Base-by-base conservation (phyloP, 2,329 filamentous ascomycete genomes). In the Albophoma yamanashiensis region DNA sequence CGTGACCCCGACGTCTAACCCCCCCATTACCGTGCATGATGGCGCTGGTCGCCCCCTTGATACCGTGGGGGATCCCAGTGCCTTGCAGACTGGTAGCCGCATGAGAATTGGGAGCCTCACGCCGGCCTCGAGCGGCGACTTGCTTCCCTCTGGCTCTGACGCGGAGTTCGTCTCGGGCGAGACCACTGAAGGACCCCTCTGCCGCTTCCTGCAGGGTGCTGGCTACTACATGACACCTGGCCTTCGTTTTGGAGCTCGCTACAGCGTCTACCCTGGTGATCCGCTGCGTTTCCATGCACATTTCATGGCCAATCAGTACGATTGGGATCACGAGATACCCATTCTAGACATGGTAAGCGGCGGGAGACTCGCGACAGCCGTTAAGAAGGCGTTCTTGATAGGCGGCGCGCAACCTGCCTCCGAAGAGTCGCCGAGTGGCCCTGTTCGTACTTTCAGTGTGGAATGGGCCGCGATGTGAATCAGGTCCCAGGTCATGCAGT, bases 391-490 rank as follows among this genome's bases (percentile, higher is more conserved):
- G 0, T 97, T 92, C 68, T 76, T 99, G 59, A 82, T 99, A 60
- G 93, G 92, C 8, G 92, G 91, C 0, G 79, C 83, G 66, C 76
- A 82, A 59, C 68, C 73, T 55, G 65, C 67, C 20, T 71, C 69
- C 15, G 62, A 67, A 34, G 66, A 66, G 11, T 68, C 71, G 1
- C 70, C 68, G 45, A 72, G 77, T 40, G 71, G 70, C 14, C 66
- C 70, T 20, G 79, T 93, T 27, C 82, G 89, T 65, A 84, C 89
- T 0, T 96, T 96, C 69, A 92, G 89, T 66, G 83, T 97, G 58
- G 92, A 97, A 75, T 97, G 92, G 93, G 92, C 90, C 58, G 92
- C 89, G 38, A 94, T 97, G 87, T 97, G 82, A 82, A n/a, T 36
- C 25, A 40, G 50, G 6, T n/a, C 39, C 9, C 47, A n/a, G 12